Base-by-base conservation (phyloP, 2,329 filamentous ascomycete species). In the Hypoxylon sp. region DNA sequence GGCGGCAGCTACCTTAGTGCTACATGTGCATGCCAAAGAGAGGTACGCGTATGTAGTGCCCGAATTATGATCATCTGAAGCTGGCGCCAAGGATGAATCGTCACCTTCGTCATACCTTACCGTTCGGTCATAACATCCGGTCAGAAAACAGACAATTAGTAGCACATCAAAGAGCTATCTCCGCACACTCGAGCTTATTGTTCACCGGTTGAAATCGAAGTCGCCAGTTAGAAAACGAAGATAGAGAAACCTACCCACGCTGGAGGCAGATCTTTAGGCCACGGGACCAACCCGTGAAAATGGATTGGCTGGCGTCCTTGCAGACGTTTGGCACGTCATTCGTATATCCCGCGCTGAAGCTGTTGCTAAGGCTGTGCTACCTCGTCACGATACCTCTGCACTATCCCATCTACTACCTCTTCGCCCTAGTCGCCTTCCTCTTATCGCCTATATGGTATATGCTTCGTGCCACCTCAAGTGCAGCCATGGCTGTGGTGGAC, bases 361-460 rank as follows among this genome's bases (percentile, higher is more conserved):
- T 70, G 8, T 7, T 71, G 16, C 40, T 62, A 49, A 67, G 60
- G 48, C 22, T 72, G 40, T 57, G 70, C 40, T 75, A 76, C 69
- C 45, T 68, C 44, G 56, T 73, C 62, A 70, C 72, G 22, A 68
- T 72, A 38, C 75, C 74, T 56, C 67, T 76, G 32, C 69, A 70
- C 52, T 77, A 75, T 68, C 71, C 71, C 20, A 36, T 74, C 14
- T 75, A 73, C 51, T 53, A 53, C 26, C 36, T 53, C 26, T 40
- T 53, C 14, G 30, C 62, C 28, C 32, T 72, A 22, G 18, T 75
- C 50, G 48, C 63, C 9, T 75, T 76, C 59, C 45, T 77, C 38
- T 61, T 77, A 32, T 76, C 75, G 32, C 75, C 75, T 11, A 12
- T 75, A 16, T 71, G 70, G 69, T 62, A 61, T 36, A 61, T 74